Evolutionary conservation across 1,284 basidiomycete genomes (phyloP), one percentile per base, ranked within the genome.

Genomic region (Cryptococcus sp.): DNA sequence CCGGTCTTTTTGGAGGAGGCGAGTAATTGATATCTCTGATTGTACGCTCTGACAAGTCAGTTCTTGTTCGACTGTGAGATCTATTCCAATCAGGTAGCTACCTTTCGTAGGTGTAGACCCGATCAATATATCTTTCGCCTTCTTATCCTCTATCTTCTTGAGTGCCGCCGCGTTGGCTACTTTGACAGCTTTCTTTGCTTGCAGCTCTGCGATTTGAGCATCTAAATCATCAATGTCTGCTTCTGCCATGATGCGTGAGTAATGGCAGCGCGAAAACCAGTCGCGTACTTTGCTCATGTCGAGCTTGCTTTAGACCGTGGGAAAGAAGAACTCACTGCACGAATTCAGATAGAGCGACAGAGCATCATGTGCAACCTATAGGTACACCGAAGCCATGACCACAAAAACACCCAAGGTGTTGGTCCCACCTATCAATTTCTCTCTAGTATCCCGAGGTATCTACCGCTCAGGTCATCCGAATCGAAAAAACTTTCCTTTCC

Each of bases 381-480:
- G n/a, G n/a, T n/a, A n/a, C n/a, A n/a, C n/a, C n/a, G n/a, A n/a
- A n/a, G n/a, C n/a, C n/a, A n/a, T n/a, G n/a, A n/a, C n/a, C n/a
- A n/a, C n/a, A n/a, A n/a, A n/a, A 19, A 9, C 39, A 19, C 39
- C 64, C 1, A 55, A 61, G 5, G 59, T 69, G 14, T 54, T 74
- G 7, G 70, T 77, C 7, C 67, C 75, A 39, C 76, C 77, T 11
- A 76, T 77, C 60, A 77, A 77, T 59, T 78, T 77, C 57, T 73
- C 73, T 1, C 67, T 75, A 23, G 71, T 74, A 46, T 69, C 62
- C 31, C 66, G 65, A 1, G 69, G 70, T 7, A 60, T 74, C n/a
- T 73, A 72, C 50, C 53, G 72, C 11, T 69, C 64, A 7, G 75
- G 75, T 0, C 74, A 76, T 57, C 75, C 75, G 3, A 75, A 76